Evolutionary conservation across 495 filamentous ascomycete species (phyloP).

Genomic region (Glarea lozoyensis): DNA sequence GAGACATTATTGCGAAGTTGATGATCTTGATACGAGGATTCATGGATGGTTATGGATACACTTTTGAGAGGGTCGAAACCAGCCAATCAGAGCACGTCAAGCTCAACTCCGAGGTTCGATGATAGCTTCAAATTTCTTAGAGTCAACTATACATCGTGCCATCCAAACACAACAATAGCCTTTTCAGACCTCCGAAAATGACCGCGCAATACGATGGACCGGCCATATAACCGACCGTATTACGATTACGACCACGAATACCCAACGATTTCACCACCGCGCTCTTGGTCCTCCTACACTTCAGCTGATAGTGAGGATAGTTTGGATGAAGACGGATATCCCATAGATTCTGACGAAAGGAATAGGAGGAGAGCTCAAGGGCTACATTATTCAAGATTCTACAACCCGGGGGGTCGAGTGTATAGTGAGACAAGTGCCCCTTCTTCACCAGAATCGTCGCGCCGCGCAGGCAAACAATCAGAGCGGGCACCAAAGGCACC

Average conservation of each 20-base stretch:
- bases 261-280: neutral
- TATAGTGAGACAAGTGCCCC: no score
- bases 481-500: neutral
- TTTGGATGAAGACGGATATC: no score
- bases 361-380: no score
- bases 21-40: neutral
- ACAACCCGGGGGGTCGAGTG: no score
- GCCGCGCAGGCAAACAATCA: no score
- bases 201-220: conserved; percentile 6
- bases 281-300: neutral
- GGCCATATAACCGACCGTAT: conserved; percentile 11
- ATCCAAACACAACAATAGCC: neutral
- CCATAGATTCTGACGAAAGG: no score
- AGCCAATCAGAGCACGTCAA: neutral
- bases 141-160: neutral
- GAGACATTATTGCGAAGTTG: neutral
- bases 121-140: neutral
- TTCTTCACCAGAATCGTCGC: no score
- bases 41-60: neutral
- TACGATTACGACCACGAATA: conserved; percentile 1
- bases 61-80: neutral
- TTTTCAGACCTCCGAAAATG: conserved; percentile 3
- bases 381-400: no score
- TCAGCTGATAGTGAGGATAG: neutral
- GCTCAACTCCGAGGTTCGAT: neutral